These are phyloP conservation scores for Suaeda aralocaspica DNA, from an alignment of 148 eudicot genomes.

Conservation along the genomic window DNA sequence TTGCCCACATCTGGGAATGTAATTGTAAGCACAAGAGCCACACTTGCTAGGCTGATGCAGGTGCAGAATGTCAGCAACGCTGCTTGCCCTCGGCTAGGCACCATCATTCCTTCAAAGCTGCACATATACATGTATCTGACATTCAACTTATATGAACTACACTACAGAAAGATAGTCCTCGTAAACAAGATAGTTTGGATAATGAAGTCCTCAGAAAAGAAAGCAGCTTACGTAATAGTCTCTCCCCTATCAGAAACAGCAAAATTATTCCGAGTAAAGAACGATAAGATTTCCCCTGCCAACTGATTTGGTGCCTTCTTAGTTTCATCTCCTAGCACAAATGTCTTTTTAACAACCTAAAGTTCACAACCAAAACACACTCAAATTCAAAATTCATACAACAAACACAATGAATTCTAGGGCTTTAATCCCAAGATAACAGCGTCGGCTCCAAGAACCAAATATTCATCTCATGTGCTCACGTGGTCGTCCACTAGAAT, in stretches of 20 bases:
- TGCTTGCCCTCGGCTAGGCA: slow-evolving; percentile 90
- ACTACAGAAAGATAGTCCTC: neutral
- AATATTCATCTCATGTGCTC: too few relatives aligned
- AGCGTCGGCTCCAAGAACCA: too few relatives aligned
- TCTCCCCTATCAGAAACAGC: slow-evolving; percentile 85
- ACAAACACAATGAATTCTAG: neutral
- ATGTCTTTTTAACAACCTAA: slow-evolving; percentile 85
- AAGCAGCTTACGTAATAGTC: slow-evolving; percentile 60
- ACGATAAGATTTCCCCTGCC: slow-evolving; percentile 88
- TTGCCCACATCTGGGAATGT: slow-evolving; percentile 77
- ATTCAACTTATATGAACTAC: too few relatives aligned
- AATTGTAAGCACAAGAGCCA: slow-evolving; percentile 88
- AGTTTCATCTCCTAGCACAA: slow-evolving; percentile 48
- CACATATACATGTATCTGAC: neutral
- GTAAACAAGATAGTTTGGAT: neutral
- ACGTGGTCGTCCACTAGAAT: too few relatives aligned
- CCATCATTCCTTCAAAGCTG: slow-evolving; percentile 93
- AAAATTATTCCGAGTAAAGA: slow-evolving; percentile 87
- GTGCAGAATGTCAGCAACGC: slow-evolving; percentile 92
- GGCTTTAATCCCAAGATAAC: too few relatives aligned
- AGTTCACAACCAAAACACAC: neutral
- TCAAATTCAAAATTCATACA: neutral
- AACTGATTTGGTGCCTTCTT: slow-evolving; percentile 60
- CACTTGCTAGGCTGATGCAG: slow-evolving; percentile 88
- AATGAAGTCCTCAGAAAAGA: slow-evolving; percentile 7